These are phyloP conservation scores for Lepidium africanum DNA, from an alignment of 345 rosid species.

Conservation along the genomic window DNA sequence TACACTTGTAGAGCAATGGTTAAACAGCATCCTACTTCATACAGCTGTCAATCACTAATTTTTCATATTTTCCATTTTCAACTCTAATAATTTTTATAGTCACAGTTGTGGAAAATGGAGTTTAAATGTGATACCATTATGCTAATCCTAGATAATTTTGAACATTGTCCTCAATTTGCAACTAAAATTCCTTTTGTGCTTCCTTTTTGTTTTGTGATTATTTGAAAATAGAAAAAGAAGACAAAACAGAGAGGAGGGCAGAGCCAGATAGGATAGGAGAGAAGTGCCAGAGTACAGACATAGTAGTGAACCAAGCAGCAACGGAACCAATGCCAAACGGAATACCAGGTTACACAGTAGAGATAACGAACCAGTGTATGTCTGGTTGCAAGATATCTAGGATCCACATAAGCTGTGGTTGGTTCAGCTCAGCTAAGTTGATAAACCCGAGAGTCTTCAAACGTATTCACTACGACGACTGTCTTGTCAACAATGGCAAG, in stretches of 20 bases:
- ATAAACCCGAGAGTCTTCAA: slow-evolving; percentile 74
- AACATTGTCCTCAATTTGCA: too few relatives aligned
- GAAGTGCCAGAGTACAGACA: slow-evolving; percentile 49
- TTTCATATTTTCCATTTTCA: too few relatives aligned
- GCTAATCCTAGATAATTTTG: too few relatives aligned
- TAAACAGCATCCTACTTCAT: background rate
- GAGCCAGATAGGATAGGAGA: slow-evolving; percentile 57
- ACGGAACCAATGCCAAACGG: slow-evolving; percentile 64
- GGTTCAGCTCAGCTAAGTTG: slow-evolving; percentile 82
- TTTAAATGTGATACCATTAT: background rate
- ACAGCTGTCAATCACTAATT: background rate
- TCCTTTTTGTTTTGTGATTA: background rate
- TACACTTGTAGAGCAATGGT: slow-evolving; percentile 2
- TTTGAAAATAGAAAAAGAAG: background rate
- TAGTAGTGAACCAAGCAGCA: slow-evolving; percentile 64
- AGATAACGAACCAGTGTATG: slow-evolving; percentile 57
- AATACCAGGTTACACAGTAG: slow-evolving; percentile 72
- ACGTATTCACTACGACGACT: slow-evolving; percentile 74
- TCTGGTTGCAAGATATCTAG: slow-evolving; percentile 62
- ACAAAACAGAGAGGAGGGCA: background rate
- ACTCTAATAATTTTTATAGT: background rate
- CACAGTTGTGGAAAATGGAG: background rate
- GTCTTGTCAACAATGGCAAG: slow-evolving; percentile 79
- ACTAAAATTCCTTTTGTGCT: background rate
- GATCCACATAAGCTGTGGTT: slow-evolving; percentile 73